A percentile compares a stretch with the other conserved stretches of the same genome.
Evolutionary conservation across 140 eudicot genomes (phyloP).

Genomic region (Ambrosia hybrid): DNA sequence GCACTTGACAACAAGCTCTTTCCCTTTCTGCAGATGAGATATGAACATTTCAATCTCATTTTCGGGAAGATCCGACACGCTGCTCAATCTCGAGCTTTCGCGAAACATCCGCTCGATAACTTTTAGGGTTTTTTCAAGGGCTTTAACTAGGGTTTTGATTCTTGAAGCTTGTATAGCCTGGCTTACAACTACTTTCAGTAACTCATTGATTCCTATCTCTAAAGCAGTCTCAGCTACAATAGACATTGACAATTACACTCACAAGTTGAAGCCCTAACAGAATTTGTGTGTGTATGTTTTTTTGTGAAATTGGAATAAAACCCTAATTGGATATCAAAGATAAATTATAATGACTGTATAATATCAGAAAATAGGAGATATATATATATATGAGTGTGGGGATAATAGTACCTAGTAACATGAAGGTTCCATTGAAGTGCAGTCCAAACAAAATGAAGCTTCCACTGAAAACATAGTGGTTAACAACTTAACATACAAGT

Average conservation of each 20-base stretch:
- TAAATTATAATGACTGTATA: no score
- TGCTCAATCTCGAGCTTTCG: constrained; percentile 18
- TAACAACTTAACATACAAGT: no score
- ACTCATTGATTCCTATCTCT: constrained; percentile 1
- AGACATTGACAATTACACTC: not conserved
- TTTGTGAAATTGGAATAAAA: no score
- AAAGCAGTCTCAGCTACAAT: not conserved
- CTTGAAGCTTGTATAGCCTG: not conserved
- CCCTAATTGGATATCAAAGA: no score
- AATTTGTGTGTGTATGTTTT: no score
- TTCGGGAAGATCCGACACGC: constrained; percentile 20
- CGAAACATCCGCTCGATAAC: constrained; percentile 11
- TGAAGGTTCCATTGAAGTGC: no score
- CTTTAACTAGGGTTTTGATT: constrained; percentile 3
- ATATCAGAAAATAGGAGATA: no score
- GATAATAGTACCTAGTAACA: no score
- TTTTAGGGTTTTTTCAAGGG: constrained; percentile 24
- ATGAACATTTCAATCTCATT: constrained; percentile 13
- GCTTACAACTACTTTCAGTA: constrained; percentile 4
- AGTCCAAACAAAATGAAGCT: no score
- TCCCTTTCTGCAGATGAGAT: constrained; percentile 18
- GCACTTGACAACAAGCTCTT: constrained; percentile 35
- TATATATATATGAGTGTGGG: no score
- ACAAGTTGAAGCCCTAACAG: no score
- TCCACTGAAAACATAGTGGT: no score